These are phyloP conservation scores for Alternaria brassicicola DNA, from an alignment of 2,329 filamentous ascomycete species.

Conservation along the genomic window DNA sequence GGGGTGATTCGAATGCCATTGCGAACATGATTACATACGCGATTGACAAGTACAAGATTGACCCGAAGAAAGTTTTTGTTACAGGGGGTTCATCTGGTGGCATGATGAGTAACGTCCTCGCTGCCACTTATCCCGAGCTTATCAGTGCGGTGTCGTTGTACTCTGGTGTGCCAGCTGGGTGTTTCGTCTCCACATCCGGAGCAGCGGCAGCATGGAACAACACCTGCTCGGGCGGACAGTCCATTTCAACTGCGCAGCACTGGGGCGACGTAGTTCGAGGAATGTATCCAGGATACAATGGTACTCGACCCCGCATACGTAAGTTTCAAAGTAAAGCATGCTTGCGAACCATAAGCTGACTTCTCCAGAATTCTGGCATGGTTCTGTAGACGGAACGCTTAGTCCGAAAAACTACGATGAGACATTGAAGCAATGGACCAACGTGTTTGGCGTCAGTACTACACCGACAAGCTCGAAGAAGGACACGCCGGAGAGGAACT, in stretches of 20 bases:
- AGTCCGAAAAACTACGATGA: constrained; percentile 63
- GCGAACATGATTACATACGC: constrained; percentile 66
- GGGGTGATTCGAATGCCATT: constrained; percentile 63
- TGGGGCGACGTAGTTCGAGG: constrained; percentile 57
- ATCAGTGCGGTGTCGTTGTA: constrained; percentile 59
- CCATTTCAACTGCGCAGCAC: constrained; percentile 53
- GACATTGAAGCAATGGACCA: constrained; percentile 49
- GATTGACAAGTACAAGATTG: constrained; percentile 59
- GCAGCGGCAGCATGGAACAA: constrained; percentile 58
- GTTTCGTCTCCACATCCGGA: constrained; percentile 55
- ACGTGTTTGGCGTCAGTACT: constrained; percentile 34
- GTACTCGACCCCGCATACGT: constrained; percentile 58
- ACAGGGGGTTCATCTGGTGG: constrained; percentile 60
- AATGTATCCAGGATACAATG: constrained; percentile 60
- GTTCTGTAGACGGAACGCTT: constrained; percentile 58
- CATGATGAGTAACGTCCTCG: constrained; percentile 54
- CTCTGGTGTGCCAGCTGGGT: constrained; percentile 62
- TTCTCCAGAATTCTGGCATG: constrained; percentile 60
- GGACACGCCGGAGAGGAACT: constrained; percentile 39
- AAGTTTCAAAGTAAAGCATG: background rate
- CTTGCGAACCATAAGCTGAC: background rate
- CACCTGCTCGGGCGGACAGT: constrained; percentile 58
- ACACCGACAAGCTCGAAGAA: constrained; percentile 32
- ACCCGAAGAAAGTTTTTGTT: constrained; percentile 60
- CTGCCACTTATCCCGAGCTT: constrained; percentile 60